Percentiles rank a stretch among this genome's conserved stretches.
Evolutionary conservation across 129 eudicot genomes (phyloP).

Genomic region (Cynara cardunculus): DNA sequence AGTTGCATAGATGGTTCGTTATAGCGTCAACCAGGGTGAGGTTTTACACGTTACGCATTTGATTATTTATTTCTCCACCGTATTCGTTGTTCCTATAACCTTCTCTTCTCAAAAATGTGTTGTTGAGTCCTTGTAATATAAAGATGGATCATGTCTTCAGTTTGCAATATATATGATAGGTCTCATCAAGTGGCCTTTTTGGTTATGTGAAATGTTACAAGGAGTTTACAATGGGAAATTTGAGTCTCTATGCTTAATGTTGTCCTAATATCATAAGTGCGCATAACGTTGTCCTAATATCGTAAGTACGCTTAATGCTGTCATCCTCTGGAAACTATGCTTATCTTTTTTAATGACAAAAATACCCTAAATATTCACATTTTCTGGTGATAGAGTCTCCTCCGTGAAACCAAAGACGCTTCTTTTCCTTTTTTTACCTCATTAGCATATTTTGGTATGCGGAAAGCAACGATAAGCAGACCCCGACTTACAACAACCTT

Average conservation of each 20-base stretch:
- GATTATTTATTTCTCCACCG: constrained; percentile 19
- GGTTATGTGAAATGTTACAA: not conserved
- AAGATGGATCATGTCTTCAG: not conserved
- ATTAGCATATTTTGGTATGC: not conserved
- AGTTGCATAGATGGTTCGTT: constrained; percentile 23
- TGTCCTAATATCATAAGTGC: not conserved
- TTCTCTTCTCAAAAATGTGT: not conserved
- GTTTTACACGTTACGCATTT: constrained; percentile 13
- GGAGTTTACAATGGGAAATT: not conserved
- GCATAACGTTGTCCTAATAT: not conserved
- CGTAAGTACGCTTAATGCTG: no score
- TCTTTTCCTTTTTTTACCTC: not conserved
- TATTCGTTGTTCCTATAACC: not conserved
- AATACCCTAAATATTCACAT: not conserved
- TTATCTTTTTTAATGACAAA: not conserved
- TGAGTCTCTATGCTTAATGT: not conserved
- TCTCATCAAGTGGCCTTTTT: not conserved
- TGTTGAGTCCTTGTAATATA: constrained; percentile 21
- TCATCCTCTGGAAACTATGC: not conserved
- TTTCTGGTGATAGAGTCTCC: not conserved
- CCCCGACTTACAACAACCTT: no score
- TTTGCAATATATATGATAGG: not conserved
- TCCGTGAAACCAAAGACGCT: not conserved
- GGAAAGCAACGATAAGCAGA: no score
- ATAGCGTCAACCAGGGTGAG: constrained; percentile 15